Percentiles rank a stretch among this genome's conserved stretches.
These are phyloP conservation scores for Physocladia obscura DNA, from an alignment of 192 early-diverging fungal species.

Conservation along the genomic window DNA sequence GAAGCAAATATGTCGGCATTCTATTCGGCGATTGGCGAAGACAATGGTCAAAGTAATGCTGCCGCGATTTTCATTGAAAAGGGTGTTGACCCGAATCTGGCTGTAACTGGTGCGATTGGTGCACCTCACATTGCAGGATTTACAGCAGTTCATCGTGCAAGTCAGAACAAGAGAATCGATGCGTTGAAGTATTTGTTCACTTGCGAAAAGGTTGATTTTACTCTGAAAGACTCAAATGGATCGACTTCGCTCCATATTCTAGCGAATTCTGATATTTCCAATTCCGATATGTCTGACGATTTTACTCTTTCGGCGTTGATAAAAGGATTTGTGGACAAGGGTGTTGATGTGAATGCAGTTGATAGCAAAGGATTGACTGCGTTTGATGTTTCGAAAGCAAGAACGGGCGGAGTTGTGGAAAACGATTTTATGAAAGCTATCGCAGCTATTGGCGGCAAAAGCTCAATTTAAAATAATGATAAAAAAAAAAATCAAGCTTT, in stretches of 20 bases:
- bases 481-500: too few species aligned
- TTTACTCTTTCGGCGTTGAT: background rate
- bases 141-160: background rate
- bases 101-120: background rate
- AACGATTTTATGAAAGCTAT: too few species aligned
- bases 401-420: too few species aligned
- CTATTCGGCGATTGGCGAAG: background rate
- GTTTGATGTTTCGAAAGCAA: conserved; percentile 1
- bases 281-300: background rate
- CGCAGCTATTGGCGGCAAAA: too few species aligned
- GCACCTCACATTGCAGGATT: background rate
- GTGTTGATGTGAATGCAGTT: background rate
- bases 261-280: background rate
- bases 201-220: background rate
- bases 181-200: background rate
- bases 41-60: background rate
- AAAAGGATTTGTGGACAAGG: background rate
- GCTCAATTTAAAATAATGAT: too few species aligned
- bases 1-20: background rate
- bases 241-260: background rate
- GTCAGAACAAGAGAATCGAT: background rate
- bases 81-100: background rate
- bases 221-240: background rate
- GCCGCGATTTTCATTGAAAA: background rate
- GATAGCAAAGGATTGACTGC: background rate